phyloP scores from a whole-genome alignment of 169 alveolate genomes.

The Ichthyophthirius multifiliis region DNA sequence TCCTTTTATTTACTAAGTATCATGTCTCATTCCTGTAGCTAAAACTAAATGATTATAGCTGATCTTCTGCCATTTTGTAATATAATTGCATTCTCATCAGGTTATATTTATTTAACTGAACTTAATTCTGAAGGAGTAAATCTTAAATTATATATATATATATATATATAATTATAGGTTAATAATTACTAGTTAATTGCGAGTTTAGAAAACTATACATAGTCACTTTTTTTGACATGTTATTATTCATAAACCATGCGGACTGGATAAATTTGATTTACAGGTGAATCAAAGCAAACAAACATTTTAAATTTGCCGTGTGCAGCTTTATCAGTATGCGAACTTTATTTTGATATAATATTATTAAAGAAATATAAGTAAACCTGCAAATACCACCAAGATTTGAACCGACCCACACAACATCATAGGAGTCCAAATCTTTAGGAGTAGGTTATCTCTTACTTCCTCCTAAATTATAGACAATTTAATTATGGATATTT shows the following conservation, averaged over 20 bases:
- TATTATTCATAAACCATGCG: constrained; percentile 28
- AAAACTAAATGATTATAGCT: too few relatives aligned
- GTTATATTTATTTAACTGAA: too few relatives aligned
- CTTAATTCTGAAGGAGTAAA: too few relatives aligned
- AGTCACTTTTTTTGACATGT: constrained; percentile 32
- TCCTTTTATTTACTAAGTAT: too few relatives aligned
- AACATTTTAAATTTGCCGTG: constrained; percentile 28
- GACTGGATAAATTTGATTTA: constrained; percentile 23
- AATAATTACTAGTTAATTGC: constrained; percentile 22
- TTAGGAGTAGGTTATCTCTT: constrained; percentile 30
- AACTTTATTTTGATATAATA: neutral
- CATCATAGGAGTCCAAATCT: constrained; percentile 35
- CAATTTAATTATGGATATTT: neutral
- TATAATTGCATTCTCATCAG: too few relatives aligned
- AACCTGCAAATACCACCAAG: constrained; percentile 37
- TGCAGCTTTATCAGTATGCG: constrained; percentile 30
- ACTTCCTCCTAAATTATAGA: constrained; percentile 27
- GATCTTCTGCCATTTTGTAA: too few relatives aligned
- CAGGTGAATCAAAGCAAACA: constrained; percentile 22
- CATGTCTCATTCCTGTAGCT: too few relatives aligned
- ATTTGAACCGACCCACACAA: constrained; percentile 34
- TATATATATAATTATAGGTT: too few relatives aligned
- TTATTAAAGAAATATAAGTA: neutral
- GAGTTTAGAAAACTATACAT: constrained; percentile 15
- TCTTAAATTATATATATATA: too few relatives aligned